Conservation (phyloP, 2,329 filamentous ascomycete genomes). For the Colletotrichum orchidophilum region DNA sequence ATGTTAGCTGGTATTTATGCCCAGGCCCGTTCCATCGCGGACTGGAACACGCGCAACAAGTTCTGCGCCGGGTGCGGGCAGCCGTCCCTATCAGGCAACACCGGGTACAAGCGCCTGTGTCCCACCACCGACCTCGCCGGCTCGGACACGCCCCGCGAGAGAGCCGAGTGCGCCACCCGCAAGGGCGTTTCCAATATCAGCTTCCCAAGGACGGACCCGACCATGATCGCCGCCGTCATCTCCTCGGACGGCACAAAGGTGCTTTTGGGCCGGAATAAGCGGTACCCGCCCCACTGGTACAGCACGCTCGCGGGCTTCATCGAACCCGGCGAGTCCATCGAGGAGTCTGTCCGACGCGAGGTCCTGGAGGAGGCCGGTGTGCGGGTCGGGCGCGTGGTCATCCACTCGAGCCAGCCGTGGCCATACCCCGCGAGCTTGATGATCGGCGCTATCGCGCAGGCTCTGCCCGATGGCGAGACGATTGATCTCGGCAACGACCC, state of each 20-base stretch:
- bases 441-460: constrained; percentile 90
- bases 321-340: constrained; percentile 85
- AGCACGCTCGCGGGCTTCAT: constrained; percentile 88
- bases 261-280: constrained; percentile 84
- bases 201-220: constrained; percentile 93
- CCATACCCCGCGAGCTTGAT: constrained; percentile 86
- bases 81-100: constrained; percentile 80
- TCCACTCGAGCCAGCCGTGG: constrained; percentile 89
- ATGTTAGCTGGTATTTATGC: constrained; percentile 84
- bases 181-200: constrained; percentile 88
- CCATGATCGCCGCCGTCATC: constrained; percentile 93
- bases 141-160: constrained; percentile 56
- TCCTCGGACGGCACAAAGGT: constrained; percentile 80
- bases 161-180: constrained; percentile 81
- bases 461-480: constrained; percentile 78
- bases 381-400: constrained; percentile 77
- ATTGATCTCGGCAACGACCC: constrained; percentile 89
- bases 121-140: constrained; percentile 72
- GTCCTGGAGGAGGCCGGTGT: constrained; percentile 90
- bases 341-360: constrained; percentile 84
- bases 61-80: constrained; percentile 93
- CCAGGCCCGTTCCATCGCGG: constrained; percentile 85
- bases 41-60: constrained; percentile 94
- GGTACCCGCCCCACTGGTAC: constrained; percentile 88
- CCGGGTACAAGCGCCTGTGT: constrained; percentile 83